A percentile compares a stretch with the other conserved stretches of the same genome.
Conservation (phyloP, 1,139 yeast genomes). For the Hanseniaspora gamundiae region DNA sequence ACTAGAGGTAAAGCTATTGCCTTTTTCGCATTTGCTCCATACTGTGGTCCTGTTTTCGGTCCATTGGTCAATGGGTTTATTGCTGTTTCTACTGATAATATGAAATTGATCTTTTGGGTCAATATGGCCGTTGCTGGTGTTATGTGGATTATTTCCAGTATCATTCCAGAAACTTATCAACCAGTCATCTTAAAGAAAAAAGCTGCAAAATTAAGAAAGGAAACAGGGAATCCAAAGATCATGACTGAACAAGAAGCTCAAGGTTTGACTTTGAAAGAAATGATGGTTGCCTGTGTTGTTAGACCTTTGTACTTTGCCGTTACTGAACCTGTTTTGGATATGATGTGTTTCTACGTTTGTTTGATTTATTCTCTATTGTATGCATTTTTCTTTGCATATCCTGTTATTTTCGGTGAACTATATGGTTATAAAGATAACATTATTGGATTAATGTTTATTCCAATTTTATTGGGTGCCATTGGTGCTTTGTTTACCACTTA, state of each 20-base stretch:
- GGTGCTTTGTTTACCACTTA: constrained; percentile 66
- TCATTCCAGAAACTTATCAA: constrained; percentile 82
- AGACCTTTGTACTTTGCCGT: constrained; percentile 65
- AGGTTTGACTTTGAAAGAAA: constrained; percentile 52
- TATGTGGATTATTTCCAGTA: constrained; percentile 52
- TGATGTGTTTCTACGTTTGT: constrained; percentile 77
- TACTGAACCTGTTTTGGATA: constrained; percentile 74
- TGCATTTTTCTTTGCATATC: constrained; percentile 87
- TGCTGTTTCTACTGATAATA: constrained; percentile 51
- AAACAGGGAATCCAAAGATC: constrained; percentile 68
- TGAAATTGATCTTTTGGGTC: constrained; percentile 73
- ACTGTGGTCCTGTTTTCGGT: constrained; percentile 85
- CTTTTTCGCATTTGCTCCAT: constrained; percentile 83
- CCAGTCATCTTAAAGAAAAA: constrained; percentile 70
- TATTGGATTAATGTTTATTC: constrained; percentile 76
- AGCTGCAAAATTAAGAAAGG: constrained; percentile 59
- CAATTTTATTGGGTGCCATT: constrained; percentile 75
- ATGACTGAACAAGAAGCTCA: constrained; percentile 89
- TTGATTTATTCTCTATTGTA: constrained; percentile 76
- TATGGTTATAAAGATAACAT: constrained; percentile 57
- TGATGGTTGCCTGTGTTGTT: constrained; percentile 53
- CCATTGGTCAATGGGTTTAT: constrained; percentile 87
- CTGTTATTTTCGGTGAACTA: constrained; percentile 55
- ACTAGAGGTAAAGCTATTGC: constrained; percentile 86
- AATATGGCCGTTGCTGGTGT: constrained; percentile 86